Percentiles rank a stretch among this genome's conserved stretches.
Evolutionary conservation across 768 basidiomycete species (phyloP).

Genomic region (Boletus sensibilis): DNA sequence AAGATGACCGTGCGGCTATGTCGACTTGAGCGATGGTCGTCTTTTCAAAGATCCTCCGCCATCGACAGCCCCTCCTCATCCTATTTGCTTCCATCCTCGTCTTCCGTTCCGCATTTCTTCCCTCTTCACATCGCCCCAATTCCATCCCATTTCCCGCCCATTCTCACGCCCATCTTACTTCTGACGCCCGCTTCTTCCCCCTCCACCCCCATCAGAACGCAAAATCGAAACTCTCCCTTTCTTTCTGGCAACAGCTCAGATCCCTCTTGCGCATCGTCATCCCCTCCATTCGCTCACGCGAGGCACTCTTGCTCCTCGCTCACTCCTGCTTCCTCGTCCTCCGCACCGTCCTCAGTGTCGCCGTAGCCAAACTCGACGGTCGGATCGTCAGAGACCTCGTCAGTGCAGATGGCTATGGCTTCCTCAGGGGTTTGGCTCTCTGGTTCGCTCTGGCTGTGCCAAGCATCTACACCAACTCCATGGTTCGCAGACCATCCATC

Average conservation of each 20-base stretch:
- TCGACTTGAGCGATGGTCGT: constrained; percentile 11
- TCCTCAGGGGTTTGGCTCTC: constrained; percentile 72
- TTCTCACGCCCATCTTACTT: constrained; percentile 53
- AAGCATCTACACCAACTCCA: constrained; percentile 92
- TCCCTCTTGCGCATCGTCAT: constrained; percentile 72
- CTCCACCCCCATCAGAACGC: constrained; percentile 38
- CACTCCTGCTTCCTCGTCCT: constrained; percentile 87
- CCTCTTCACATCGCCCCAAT: constrained; percentile 15
- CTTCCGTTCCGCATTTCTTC: constrained; percentile 44
- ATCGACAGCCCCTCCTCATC: constrained; percentile 37
- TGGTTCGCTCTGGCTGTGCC: constrained; percentile 94
- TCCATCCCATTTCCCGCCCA: constrained; percentile 65
- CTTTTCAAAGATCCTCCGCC: constrained; percentile 11
- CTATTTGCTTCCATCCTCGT: constrained; percentile 48
- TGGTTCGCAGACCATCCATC: constrained; percentile 48
- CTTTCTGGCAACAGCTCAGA: constrained; percentile 69
- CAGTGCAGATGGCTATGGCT: constrained; percentile 81
- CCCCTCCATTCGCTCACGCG: constrained; percentile 62
- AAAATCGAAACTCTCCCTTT: constrained; percentile 56
- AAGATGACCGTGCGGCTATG: too few relatives aligned
- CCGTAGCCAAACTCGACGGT: constrained; percentile 87
- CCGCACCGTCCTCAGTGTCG: constrained; percentile 83
- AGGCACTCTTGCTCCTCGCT: constrained; percentile 66
- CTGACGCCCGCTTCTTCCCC: constrained; percentile 62
- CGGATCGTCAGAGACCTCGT: constrained; percentile 86